Base-by-base conservation (phyloP, 1,139 yeast genomes). In the Suhomyces terraborum region DNA sequence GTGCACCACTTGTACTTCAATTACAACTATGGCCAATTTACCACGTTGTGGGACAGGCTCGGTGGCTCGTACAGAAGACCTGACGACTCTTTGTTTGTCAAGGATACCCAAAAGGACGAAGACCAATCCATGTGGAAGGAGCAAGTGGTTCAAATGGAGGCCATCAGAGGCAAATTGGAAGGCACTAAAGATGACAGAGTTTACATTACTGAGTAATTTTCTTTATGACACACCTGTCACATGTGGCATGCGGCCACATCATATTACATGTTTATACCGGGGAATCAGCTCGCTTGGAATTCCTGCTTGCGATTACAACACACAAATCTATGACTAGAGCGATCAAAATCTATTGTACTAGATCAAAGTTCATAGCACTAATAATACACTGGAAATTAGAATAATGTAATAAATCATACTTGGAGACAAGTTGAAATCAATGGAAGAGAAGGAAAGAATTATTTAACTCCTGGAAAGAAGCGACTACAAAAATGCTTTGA, bases 1-100 rank as follows among this genome's bases (percentile, higher is more conserved):
- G 82, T 93, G 38, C 98, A 93, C 67, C 98, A 93, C 61, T 71
- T 93, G 58, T 93, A 93, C 67, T 93, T 93, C 78, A 91, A 91
- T 74, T 93, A 93, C 71, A 93, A 93, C 72, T 93, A 91, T 59
- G 98, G 98, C 26, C 98, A 93, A 69, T 93, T 93, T 72, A 91
- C 98, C 39, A 93, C 98, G 6, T 73, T 93, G 52, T 93, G 98
- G 98, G 98, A 93, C 63, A 83, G 98, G 67, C 69, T 93, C 42
- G 98, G 98, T 42, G 85, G 89, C 33, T 82, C 96, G 28, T 91
- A 93, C 69, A 84, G 98, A 67, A 79, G 82, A 54, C 98, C 98
- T 5, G 98, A 93, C 59, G 80, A 77, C 58, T 86, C 88, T 51
- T 74, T 91, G 53, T 94, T 89, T 62, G 88, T 81, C 55, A 83